Percentiles rank a stretch among this genome's conserved stretches.
Evolutionary conservation across 495 filamentous ascomycete genomes (phyloP).

Genomic region (Aspergillus kassunensis): DNA sequence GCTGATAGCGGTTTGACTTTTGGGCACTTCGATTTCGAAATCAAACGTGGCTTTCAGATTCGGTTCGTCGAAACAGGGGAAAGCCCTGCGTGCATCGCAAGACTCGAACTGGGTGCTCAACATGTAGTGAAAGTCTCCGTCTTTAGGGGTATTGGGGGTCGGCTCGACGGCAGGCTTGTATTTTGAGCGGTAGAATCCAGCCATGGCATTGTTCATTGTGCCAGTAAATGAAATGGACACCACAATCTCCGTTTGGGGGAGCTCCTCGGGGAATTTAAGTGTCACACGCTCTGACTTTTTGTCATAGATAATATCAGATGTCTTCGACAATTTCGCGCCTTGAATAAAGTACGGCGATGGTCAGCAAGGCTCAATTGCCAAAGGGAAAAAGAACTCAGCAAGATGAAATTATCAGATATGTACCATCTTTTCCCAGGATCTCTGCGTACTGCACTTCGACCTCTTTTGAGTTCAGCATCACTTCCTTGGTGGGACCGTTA

Average conservation of each 20-base stretch:
- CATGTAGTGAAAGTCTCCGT: slow-evolving; percentile 84
- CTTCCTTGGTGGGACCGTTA: slow-evolving; percentile 57
- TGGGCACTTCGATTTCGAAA: slow-evolving; percentile 84
- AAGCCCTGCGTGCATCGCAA: slow-evolving; percentile 88
- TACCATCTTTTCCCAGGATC: slow-evolving; percentile 33
- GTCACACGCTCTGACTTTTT: slow-evolving; percentile 73
- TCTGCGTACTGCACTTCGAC: slow-evolving; percentile 39
- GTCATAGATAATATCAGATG: slow-evolving; percentile 70
- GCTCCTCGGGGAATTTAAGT: slow-evolving; percentile 63
- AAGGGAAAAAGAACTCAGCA: neutral
- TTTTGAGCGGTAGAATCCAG: slow-evolving; percentile 92
- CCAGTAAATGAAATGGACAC: slow-evolving; percentile 78
- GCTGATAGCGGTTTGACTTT: slow-evolving; percentile 79
- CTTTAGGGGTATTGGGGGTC: slow-evolving; percentile 67
- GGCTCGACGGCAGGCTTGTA: slow-evolving; percentile 76
- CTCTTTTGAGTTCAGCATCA: slow-evolving; percentile 65
- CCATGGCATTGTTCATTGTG: slow-evolving; percentile 89
- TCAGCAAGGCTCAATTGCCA: slow-evolving; percentile 9
- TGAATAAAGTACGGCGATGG: neutral
- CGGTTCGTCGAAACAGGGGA: slow-evolving; percentile 97
- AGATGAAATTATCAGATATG: neutral
- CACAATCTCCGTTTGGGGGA: slow-evolving; percentile 56
- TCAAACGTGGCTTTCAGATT: slow-evolving; percentile 96
- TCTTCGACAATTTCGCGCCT: slow-evolving; percentile 45
- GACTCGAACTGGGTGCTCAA: slow-evolving; percentile 96